Base-by-base conservation (phyloP, 1,284 basidiomycete genomes). In the Cutaneotrichosporon dermatis region DNA sequence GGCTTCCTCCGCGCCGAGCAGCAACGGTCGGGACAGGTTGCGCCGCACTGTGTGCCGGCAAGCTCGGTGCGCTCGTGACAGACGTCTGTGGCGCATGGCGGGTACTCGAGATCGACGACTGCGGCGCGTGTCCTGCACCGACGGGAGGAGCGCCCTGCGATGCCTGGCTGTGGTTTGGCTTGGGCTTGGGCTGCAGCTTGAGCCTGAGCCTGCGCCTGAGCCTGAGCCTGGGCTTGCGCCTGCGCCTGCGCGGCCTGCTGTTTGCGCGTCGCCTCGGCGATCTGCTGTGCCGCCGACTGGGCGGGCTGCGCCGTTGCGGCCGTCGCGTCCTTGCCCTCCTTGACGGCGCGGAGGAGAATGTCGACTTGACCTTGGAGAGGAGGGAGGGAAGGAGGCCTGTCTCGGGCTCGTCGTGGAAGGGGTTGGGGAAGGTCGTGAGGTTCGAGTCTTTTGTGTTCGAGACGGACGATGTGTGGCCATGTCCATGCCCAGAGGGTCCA, bases 331-430 rank as follows among this genome's bases (percentile, higher is more conserved):
- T 60, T 62, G 34, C 25, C 36, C 13, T 35, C 35, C 12, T 37
- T 46, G 33, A 36, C 4, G 0, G 50, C 35, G 36, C 50, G 25
- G 50, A 51, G 2, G 66, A 54, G 57, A 79, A 77, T 0, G 75
- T 74, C 51, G 70, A 72, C 58, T 77, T 75, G 57, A 79, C 75
- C 56, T 76, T 78, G 7, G 75, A 76, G 39, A 79, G 62, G 12
- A 79, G 50, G 12, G 72, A 61, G 3, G 76, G 76, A 6, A 79
- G 64, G n/a, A 78, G 65, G 3, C 73, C 76, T 36, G 72, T 72
- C 62, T 79, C 77, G 12, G 71, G 74, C 58, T 77, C 77, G 55
- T 79, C 77, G 13, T 70, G 65, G 65, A 77, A 77, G 0, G 72
- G 70, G 39, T 73, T 71, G 4, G 77, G 77, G 55, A 79, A 79